These are phyloP conservation scores for Akebia trifoliata DNA, from an alignment of 164 flowering plant genomes.

Conservation along the genomic window DNA sequence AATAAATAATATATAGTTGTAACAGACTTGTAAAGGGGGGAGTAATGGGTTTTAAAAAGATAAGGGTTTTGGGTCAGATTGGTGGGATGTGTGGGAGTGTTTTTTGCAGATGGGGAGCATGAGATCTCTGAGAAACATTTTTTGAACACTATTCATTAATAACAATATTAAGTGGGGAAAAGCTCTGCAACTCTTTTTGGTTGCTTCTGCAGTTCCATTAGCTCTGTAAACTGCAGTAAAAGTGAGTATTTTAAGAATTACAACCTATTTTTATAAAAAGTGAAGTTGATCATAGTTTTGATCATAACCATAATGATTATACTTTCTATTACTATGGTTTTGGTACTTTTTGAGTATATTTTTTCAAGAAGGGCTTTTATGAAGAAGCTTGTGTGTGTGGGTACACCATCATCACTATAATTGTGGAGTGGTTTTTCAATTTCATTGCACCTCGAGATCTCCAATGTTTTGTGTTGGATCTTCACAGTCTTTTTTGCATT, in stretches of 20 bases:
- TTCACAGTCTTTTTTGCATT: too few species aligned
- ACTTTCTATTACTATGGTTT: slow-evolving; percentile 14
- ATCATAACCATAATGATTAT: slow-evolving; percentile 31
- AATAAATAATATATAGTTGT: slow-evolving; percentile 14
- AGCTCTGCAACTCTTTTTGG: slow-evolving; percentile 48
- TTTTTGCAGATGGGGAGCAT: slow-evolving; percentile 59
- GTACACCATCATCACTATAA: too few species aligned
- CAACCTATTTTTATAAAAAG: slow-evolving; percentile 19
- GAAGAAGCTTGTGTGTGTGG: too few species aligned
- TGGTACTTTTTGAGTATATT: neutral
- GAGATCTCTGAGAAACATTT: slow-evolving; percentile 41
- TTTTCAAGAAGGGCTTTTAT: neutral
- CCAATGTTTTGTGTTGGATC: too few species aligned
- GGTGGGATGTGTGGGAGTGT: slow-evolving; percentile 40
- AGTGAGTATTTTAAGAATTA: slow-evolving; percentile 23
- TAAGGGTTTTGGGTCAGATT: slow-evolving; percentile 36
- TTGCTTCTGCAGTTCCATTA: slow-evolving; percentile 45
- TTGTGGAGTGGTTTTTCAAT: too few species aligned
- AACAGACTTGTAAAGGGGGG: slow-evolving; percentile 19
- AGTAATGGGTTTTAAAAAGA: slow-evolving; percentile 36
- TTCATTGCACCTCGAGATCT: too few species aligned
- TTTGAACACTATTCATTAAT: slow-evolving; percentile 11
- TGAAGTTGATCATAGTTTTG: slow-evolving; percentile 47
- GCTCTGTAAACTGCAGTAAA: slow-evolving; percentile 37
- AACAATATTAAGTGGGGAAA: slow-evolving; percentile 26